Evolutionary conservation across 306 rosid species (phyloP).

Genomic region (Inga laurina): DNA sequence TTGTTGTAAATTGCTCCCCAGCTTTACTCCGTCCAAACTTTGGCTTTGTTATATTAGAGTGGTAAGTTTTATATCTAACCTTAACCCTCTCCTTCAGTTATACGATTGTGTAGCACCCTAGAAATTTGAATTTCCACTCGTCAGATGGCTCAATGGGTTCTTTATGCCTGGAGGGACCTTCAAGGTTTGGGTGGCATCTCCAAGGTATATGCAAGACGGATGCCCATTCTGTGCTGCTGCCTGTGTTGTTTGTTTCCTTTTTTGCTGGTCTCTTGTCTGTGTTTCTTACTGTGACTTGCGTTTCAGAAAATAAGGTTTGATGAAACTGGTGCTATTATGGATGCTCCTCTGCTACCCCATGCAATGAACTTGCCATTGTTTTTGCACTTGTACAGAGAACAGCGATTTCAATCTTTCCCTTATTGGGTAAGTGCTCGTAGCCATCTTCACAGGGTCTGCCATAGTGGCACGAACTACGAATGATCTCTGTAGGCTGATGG

Average conservation of each 20-base stretch:
- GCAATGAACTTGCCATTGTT: no score
- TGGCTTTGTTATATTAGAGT: slow-evolving; percentile 32
- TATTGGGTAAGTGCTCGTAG: no score
- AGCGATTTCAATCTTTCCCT: no score
- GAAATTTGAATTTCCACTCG: not conserved
- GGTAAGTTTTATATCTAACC: not conserved
- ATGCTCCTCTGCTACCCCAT: no score
- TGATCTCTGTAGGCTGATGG: not conserved
- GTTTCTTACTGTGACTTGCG: no score
- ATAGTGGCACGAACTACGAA: not conserved
- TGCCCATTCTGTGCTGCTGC: not conserved
- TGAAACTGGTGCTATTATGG: no score
- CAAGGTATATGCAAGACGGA: not conserved
- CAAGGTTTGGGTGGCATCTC: not conserved
- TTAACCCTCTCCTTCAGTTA: not conserved
- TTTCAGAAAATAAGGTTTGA: no score
- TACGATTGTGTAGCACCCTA: not conserved
- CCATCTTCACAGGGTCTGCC: not conserved
- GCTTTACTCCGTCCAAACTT: slow-evolving; percentile 13
- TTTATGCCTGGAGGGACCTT: not conserved
- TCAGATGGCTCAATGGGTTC: not conserved
- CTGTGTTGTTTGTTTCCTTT: not conserved
- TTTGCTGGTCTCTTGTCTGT: not conserved
- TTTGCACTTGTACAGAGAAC: no score
- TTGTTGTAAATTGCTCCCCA: slow-evolving; percentile 11